Evolutionary conservation across 345 rosid species (phyloP), one percentile per base, ranked within the genome.

Genomic region (Turritis glabra): DNA sequence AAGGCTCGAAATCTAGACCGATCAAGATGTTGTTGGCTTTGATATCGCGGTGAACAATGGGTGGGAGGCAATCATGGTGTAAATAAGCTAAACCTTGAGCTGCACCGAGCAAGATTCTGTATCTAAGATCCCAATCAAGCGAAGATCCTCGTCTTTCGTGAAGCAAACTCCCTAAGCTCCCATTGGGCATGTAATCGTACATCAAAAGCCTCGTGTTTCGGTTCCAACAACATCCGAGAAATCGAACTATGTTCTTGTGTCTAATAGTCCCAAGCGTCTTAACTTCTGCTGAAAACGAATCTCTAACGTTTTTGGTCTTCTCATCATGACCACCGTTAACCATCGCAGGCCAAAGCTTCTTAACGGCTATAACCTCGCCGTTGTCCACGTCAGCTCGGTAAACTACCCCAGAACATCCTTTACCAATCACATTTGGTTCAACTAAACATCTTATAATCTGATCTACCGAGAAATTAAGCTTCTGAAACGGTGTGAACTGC

Each of bases 401-500:
- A 71, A 95, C 97, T 50, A 92, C 71, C 1, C 97, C 97, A 0
- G 99, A 95, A 67, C 92, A 92, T 40, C 99, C 97, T 83, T 95
- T 90, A 44, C 97, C 99, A 26, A 95, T 84, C 72, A 95, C 90
- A 67, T 92, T 95, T 66, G 83, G 40, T 60, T 95, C 99, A 59
- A 87, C 90, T 12, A 95, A 84, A 74, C 93, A 89, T 80, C 83
- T 85, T 51, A 95, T 79, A 40, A 95, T 74, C 73, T 90, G 93
- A 67, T 95, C 99, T 13, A 90, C 87, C 0, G 97, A 84, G 85
- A 95, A 92, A 71, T 83, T 90, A 50, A 95, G 80, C 88, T 92
- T 95, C 85, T 92, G 99, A 83, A 95, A 95, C 50, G 97, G 97
- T 72, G 92, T 89, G 82, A 92, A 89, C 56, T 92, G 93, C 99